A percentile compares a stretch with the other conserved stretches of the same genome.
These are phyloP conservation scores for Melaleuca quinquenervia DNA, from an alignment of 345 rosid genomes.

Conservation along the genomic window DNA sequence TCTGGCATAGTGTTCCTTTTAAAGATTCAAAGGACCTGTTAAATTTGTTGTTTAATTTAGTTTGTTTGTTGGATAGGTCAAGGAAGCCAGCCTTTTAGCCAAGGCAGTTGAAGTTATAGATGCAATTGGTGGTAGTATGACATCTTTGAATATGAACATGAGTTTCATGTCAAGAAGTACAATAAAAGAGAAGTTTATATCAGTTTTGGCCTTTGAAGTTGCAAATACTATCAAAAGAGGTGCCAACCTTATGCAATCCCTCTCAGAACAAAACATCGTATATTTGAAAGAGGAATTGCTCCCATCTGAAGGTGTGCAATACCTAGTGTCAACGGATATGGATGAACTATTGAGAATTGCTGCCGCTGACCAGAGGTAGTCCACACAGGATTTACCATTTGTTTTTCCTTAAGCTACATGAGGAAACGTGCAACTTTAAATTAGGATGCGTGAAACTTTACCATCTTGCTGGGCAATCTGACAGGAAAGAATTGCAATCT, in stretches of 20 bases:
- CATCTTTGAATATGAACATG: conserved; percentile 39
- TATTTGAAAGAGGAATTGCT: conserved; percentile 78
- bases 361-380: conserved; percentile 78
- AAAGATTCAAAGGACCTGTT: not conserved
- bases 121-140: conserved; percentile 87
- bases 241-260: conserved; percentile 81
- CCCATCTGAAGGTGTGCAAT: conserved; percentile 78
- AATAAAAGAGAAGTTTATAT: conserved; percentile 61
- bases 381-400: not conserved
- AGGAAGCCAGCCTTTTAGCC: not conserved
- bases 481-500: conserved; percentile 74
- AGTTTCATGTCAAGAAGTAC: conserved; percentile 70
- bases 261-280: conserved; percentile 46
- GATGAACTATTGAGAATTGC: conserved; percentile 71
- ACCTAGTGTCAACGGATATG: conserved; percentile 70
- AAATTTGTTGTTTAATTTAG: not conserved
- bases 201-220: conserved; percentile 83
- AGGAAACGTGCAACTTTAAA: not conserved
- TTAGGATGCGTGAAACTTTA: not conserved
- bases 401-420: not conserved
- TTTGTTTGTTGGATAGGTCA: not conserved
- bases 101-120: conserved; percentile 88
- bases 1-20: not conserved
- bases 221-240: conserved; percentile 94
- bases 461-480: not conserved